phyloP scores from a whole-genome alignment of 1,284 basidiomycete species.

The Chalciporus sp. region DNA sequence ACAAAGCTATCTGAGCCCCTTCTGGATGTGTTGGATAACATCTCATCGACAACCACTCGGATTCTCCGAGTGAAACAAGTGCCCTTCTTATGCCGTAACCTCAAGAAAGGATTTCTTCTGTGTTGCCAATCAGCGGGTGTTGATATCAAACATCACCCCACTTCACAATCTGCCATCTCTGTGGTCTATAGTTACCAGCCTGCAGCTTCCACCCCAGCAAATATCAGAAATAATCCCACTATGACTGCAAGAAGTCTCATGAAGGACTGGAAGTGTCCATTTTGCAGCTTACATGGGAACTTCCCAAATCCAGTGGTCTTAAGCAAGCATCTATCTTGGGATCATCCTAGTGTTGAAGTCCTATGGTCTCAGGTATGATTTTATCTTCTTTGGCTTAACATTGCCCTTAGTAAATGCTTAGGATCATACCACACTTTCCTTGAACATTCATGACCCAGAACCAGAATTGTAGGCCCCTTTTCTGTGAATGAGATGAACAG shows the following conservation, averaged over 20 bases:
- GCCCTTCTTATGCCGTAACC: slow-evolving; percentile 56
- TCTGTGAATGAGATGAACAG: background rate
- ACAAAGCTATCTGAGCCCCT: slow-evolving; percentile 23
- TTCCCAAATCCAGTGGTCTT: slow-evolving; percentile 55
- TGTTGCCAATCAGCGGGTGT: slow-evolving; percentile 34
- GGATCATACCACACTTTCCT: slow-evolving; percentile 21
- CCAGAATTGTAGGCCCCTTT: slow-evolving; percentile 20
- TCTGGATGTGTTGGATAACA: slow-evolving; percentile 23
- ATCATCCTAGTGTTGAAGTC: slow-evolving; percentile 50
- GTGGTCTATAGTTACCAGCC: slow-evolving; percentile 30
- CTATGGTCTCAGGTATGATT: slow-evolving; percentile 43
- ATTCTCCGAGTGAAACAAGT: slow-evolving; percentile 35
- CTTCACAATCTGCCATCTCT: slow-evolving; percentile 25
- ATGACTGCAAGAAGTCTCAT: slow-evolving; percentile 20
- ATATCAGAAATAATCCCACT: background rate
- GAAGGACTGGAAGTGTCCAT: slow-evolving; percentile 56
- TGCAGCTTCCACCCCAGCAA: slow-evolving; percentile 1
- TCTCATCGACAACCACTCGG: slow-evolving; percentile 17
- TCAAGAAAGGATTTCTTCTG: slow-evolving; percentile 47
- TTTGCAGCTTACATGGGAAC: slow-evolving; percentile 55
- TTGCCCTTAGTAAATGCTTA: slow-evolving; percentile 9
- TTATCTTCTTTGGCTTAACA: background rate
- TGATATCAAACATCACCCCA: slow-evolving; percentile 10
- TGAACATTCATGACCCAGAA: slow-evolving; percentile 17
- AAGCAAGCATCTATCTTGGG: slow-evolving; percentile 53